Base-by-base conservation (phyloP, 306 rosid species). In the Hippophae tibetana region DNA sequence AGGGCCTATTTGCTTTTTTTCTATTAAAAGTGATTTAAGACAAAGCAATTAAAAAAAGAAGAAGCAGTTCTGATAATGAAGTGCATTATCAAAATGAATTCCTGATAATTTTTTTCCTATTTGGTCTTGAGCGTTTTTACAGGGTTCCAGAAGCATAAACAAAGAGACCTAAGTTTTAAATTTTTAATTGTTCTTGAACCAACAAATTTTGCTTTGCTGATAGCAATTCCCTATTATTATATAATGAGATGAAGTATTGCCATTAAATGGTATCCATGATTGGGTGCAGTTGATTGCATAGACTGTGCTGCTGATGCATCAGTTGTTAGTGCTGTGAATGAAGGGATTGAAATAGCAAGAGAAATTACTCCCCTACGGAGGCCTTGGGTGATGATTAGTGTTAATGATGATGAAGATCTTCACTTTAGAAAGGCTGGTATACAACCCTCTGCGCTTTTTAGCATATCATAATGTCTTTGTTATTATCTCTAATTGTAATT, bases 261-360 rank as follows among this genome's bases (percentile, higher is more conserved):
- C n/a, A 18, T 23, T 14, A 57, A 12, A 47, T 51, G 7, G 13
- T 25, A 43, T 59, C 27, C 42, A 55, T 54, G 13, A 11, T 7
- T 57, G 12, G 68, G 65, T 83, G 85, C 85, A 90, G 97, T 90
- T 74, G 95, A 90, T 70, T 87, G 97, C 82, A 90, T 84, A 82
- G 97, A 90, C 74, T 90, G 95, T 62, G 95, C 97, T 13, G 97
- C 97, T 62, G 97, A 90, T 71, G 84, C 71, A 42, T 79, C 97
- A 1, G 95, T 90, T 46, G 85, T 87, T 18, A 81, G 77, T 59
- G 95, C 97, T 10, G 97, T 87, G 58, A 90, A 87, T 64, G 94
- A 90, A 62, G 97, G 97, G 52, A 84, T 90, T 68, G 84, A 87
- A 69, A 86, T 78, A 10, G 97, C 95, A 52, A 77, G 40, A 57